phyloP scores from a whole-genome alignment of 2,329 filamentous ascomycete genomes.

The Arthrinium puccinioides region DNA sequence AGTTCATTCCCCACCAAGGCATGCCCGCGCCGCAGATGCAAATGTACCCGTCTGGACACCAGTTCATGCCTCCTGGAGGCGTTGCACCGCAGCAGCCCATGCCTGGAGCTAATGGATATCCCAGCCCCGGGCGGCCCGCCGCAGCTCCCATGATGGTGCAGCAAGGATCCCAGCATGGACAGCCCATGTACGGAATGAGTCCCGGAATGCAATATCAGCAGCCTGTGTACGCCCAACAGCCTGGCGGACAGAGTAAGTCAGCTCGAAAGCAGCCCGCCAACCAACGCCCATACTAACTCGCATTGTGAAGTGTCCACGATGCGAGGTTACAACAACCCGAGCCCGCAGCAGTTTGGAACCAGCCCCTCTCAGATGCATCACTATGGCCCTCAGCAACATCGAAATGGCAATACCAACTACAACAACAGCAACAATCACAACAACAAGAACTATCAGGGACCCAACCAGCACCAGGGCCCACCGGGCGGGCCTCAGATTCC shows the following conservation, averaged over 20 bases:
- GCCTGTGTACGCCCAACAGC: conserved; percentile 66
- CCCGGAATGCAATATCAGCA: conserved; percentile 69
- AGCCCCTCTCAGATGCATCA: conserved; percentile 61
- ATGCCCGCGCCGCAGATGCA: conserved; percentile 68
- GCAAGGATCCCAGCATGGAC: conserved; percentile 88
- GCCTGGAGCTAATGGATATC: conserved; percentile 68
- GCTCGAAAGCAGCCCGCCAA: conserved; percentile 9
- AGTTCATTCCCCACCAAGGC: conserved; percentile 69
- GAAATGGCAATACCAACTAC: conserved; percentile 47
- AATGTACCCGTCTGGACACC: conserved; percentile 69
- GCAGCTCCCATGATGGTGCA: conserved; percentile 87
- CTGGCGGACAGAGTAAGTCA: conserved; percentile 67
- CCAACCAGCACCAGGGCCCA: conserved; percentile 32
- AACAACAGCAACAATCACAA: too few species aligned
- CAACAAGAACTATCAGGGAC: conserved; percentile 39
- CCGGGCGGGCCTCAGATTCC: conserved; percentile 27
- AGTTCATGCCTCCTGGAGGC: conserved; percentile 53
- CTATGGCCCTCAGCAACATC: conserved; percentile 50
- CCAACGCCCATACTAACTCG: conserved; percentile 28
- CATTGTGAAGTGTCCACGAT: conserved; percentile 47
- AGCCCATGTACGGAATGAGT: conserved; percentile 70
- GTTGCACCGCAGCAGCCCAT: conserved; percentile 50
- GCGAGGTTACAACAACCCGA: conserved; percentile 52
- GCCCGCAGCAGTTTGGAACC: conserved; percentile 55
- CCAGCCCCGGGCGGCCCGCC: conserved; percentile 71